Evolutionary conservation across 148 eudicot species (phyloP), one percentile per base, ranked within the genome.

Genomic region (Suaeda aralocaspica): DNA sequence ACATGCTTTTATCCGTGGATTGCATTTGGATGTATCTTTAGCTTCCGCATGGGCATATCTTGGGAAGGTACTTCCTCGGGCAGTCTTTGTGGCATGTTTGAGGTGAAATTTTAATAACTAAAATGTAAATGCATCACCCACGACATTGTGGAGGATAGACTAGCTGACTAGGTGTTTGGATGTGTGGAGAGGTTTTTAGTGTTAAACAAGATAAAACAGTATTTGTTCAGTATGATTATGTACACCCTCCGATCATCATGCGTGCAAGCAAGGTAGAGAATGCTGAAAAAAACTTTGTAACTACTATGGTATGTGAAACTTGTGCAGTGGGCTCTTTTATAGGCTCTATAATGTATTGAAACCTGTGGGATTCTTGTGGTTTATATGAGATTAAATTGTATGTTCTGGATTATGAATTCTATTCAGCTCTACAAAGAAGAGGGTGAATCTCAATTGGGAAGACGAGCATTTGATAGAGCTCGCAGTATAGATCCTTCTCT

Each of bases 41-140:
- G 99, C 99, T 66, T 82, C 82, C 88, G 96, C 99, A 26, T 95
- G 99, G 99, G 96, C 99, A 64, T 86, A 89, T 79, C 96, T 95
- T 9, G 99, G 99, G 76, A 87, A 95, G 99, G 99, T 90, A 72
- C 11, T 68, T 73, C 59, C 42, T 78, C 22, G 12, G 10, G 34
- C 60, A 24, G 42, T 50, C 45, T 9, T 41, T 56, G 66, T 50
- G 34, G 50, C 72, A 59, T 59, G 9, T 30, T 26, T 68, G 21
- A 26, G 30, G 52, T 41, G 24, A 39, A 14, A 67, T 22, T 48
- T 30, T 36, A 53, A 26, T 8, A 5, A 41, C 8, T 18, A 49
- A 1, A 3, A 42, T 26, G 36, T 4, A 36, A 25, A 56, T 57
- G 11, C 25, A 59, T 26, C 4, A 18, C 3, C 16, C 21, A 25